These are phyloP conservation scores for Avena atlantica DNA, from an alignment of 176 grass and related monocot species.

Conservation along the genomic window DNA sequence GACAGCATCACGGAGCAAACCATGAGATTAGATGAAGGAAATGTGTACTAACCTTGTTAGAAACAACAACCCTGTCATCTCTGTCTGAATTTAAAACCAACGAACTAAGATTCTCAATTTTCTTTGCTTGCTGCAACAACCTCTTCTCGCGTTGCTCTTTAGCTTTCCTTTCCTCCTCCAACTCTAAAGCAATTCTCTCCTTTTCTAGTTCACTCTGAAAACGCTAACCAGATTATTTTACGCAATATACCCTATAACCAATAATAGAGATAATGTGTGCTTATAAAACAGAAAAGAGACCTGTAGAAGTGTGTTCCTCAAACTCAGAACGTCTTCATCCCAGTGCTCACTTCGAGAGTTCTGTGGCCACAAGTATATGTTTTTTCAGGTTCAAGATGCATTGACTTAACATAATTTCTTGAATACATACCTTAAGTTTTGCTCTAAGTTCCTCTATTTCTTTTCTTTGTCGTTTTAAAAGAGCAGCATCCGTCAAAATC, in stretches of 20 bases:
- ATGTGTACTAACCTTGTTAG: constrained; percentile 63
- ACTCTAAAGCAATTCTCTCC: constrained; percentile 87
- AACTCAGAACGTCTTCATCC: constrained; percentile 91
- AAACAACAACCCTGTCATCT: constrained; percentile 62
- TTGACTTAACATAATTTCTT: constrained; percentile 16
- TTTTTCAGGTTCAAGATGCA: constrained; percentile 32
- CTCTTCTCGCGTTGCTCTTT: constrained; percentile 87
- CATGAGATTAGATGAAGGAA: constrained; percentile 17
- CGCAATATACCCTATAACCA: not conserved
- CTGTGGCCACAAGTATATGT: constrained; percentile 52
- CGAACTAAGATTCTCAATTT: constrained; percentile 94
- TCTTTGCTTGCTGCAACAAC: constrained; percentile 84
- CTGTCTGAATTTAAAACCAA: constrained; percentile 87
- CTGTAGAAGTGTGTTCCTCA: constrained; percentile 91
- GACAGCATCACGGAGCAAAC: not conserved
- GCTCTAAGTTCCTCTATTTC: constrained; percentile 92
- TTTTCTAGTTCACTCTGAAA: constrained; percentile 94
- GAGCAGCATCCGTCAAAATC: constrained; percentile 97
- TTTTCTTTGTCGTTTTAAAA: constrained; percentile 89
- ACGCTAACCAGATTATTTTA: constrained; percentile 24
- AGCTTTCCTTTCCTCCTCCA: constrained; percentile 95
- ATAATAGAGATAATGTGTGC: constrained; percentile 27
- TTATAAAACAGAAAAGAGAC: constrained; percentile 56
- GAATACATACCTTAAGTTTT: constrained; percentile 67
- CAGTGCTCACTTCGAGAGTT: constrained; percentile 88